Base-by-base conservation (phyloP, 805 yeast species). In the Starmerella geochares region DNA sequence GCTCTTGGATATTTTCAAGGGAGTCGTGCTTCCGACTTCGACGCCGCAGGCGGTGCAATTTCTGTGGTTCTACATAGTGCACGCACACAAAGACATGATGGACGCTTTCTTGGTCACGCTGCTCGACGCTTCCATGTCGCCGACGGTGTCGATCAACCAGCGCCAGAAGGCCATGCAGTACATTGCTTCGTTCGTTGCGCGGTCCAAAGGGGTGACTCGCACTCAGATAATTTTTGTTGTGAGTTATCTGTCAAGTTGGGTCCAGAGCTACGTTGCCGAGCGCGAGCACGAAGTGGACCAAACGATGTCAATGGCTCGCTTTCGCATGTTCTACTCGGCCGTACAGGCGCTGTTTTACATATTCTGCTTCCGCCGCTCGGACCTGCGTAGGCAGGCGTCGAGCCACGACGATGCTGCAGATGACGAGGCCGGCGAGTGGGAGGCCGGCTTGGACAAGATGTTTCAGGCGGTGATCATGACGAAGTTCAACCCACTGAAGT, bases 91-190 rank as follows among this genome's bases (percentile, higher is more conserved):
- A 4, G 94, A 85, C 60, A 71, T 90, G 51, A 77, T 85, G 62
- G 97, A 90, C 58, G 82, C 94, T 11, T 90, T 78, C 62, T 67
- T 90, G 58, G 94, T 84, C 2, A 71, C 83, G 36, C 71, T 92
- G 56, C 79, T 90, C 39, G 96, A 90, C 61, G 76, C 83, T 35
- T 86, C 94, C 2, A 81, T 92, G 63, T 76, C 80, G 46, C 74
- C 80, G 9, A 70, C 71, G 39, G 87, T 83, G 63, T 75, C 79
- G 23, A 68, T 79, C 32, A 90, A 85, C 49, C 81, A 79, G 56
- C 76, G 94, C 58, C 78, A 86, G 56, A 88, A 88, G 69, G 83
- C 96, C 2, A 76, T 88, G 75, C 97, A 92, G 66, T 90, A 92
- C 63, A 73, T 90, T 49, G 81, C 95, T 1, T 86, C 96, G 2